phyloP scores from a whole-genome alignment of 1,284 basidiomycete genomes.

The Cronartium quercuum region DNA sequence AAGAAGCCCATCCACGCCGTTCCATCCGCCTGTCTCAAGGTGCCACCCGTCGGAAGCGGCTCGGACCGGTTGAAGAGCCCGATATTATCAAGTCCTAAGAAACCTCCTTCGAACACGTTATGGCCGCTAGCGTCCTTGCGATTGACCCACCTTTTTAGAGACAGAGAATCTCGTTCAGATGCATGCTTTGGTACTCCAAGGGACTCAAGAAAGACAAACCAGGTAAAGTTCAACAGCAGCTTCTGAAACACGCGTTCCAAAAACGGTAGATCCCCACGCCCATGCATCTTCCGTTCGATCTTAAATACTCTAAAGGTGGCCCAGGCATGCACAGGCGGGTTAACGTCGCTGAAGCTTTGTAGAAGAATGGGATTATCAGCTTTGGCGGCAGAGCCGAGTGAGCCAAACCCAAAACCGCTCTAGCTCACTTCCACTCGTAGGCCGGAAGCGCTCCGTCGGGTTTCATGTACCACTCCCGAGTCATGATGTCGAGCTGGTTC shows the following conservation, averaged over 20 bases:
- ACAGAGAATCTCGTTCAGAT: not conserved
- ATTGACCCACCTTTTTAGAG: conserved; percentile 79
- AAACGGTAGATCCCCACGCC: conserved; percentile 82
- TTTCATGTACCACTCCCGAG: conserved; percentile 96
- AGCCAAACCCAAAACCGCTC: conserved; percentile 46
- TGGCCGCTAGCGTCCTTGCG: conserved; percentile 89
- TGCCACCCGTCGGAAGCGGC: conserved; percentile 84
- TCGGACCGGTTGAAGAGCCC: conserved; percentile 97
- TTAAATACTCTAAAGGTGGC: conserved; percentile 96
- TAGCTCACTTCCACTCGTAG: conserved; percentile 95
- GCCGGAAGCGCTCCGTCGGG: conserved; percentile 96
- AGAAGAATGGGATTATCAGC: conserved; percentile 59
- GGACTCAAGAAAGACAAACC: conserved; percentile 53
- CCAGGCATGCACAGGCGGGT: conserved; percentile 55
- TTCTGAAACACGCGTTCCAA: conserved; percentile 98
- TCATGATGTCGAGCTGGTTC: conserved; percentile 91
- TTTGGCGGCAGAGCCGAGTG: conserved; percentile 97
- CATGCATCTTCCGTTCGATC: conserved; percentile 90
- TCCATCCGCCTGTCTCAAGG: conserved; percentile 88
- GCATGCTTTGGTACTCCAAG: not conserved
- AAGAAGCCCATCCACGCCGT: conserved; percentile 99
- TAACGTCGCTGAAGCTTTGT: conserved; percentile 47
- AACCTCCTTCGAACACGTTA: conserved; percentile 97
- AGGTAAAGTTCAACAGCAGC: conserved; percentile 91
- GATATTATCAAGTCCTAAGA: conserved; percentile 95